Conservation (phyloP, 805 yeast genomes). For the Debaryomyces hansenii region DNA sequence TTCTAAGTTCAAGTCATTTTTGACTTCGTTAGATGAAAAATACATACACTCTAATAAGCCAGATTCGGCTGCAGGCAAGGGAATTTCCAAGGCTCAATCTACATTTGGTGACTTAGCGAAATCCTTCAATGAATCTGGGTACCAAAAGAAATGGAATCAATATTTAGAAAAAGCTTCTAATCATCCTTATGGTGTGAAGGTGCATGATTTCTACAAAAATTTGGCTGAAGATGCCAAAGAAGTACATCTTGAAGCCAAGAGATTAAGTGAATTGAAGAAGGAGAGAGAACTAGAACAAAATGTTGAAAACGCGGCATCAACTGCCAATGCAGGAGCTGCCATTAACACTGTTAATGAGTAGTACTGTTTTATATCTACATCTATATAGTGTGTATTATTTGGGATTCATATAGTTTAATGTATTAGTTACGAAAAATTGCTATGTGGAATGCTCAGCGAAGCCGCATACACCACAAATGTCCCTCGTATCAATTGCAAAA, state of each 20-base stretch:
- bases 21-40: constrained; percentile 55
- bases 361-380: not conserved
- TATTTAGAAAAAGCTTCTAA: constrained; percentile 49
- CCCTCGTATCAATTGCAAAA: no score
- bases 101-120: constrained; percentile 39
- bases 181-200: constrained; percentile 54
- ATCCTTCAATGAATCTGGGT: constrained; percentile 31
- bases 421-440: no score
- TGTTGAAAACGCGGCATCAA: constrained; percentile 2
- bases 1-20: constrained; percentile 54
- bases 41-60: constrained; percentile 59
- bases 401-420: no score
- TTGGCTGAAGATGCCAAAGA: constrained; percentile 57
- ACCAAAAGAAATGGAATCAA: constrained; percentile 35
- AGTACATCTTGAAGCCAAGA: constrained; percentile 72
- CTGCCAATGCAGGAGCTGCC: constrained; percentile 5
- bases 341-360: constrained; percentile 7
- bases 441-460: not conserved
- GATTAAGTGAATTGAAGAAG: constrained; percentile 64
- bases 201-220: constrained; percentile 59
- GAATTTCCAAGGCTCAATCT: constrained; percentile 37
- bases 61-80: constrained; percentile 37
- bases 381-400: no score
- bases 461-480: not conserved
- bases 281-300: constrained; percentile 13